Conservation (phyloP, 192 early-diverging fungal species). For the Piromyces finnis region DNA sequence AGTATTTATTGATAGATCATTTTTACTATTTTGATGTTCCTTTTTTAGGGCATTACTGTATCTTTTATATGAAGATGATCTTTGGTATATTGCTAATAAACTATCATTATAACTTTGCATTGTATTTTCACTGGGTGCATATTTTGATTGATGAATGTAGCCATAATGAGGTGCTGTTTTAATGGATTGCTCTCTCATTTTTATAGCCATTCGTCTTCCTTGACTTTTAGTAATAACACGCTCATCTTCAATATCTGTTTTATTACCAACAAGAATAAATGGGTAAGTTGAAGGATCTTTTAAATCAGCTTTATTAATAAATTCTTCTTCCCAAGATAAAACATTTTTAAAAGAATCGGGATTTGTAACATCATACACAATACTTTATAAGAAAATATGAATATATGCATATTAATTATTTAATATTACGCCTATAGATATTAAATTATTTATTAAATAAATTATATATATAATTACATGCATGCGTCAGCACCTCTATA, state of each 20-base stretch:
- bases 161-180: not conserved
- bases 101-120: not conserved
- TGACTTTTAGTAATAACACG: slow-evolving; percentile 7
- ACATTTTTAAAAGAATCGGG: slow-evolving; percentile 9
- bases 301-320: slow-evolving; percentile 14
- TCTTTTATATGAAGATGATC: not conserved
- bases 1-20: no score
- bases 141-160: not conserved
- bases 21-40: no score
- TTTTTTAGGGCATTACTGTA: not conserved
- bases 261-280: slow-evolving; percentile 24
- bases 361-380: slow-evolving; percentile 24
- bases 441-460: no score
- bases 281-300: slow-evolving; percentile 15
- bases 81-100: not conserved
- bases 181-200: slow-evolving; percentile 1
- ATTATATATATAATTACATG: slow-evolving; percentile 7
- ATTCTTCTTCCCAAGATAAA: slow-evolving; percentile 11
- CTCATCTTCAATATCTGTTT: slow-evolving; percentile 7
- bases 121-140: slow-evolving; percentile 1
- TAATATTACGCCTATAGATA: no score
- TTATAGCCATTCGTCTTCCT: slow-evolving; percentile 7
- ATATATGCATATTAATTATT: no score
- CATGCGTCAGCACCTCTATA: slow-evolving; percentile 25
- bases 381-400: no score